phyloP scores from a whole-genome alignment of 2,329 filamentous ascomycete species.

The Colletotrichum sidae region DNA sequence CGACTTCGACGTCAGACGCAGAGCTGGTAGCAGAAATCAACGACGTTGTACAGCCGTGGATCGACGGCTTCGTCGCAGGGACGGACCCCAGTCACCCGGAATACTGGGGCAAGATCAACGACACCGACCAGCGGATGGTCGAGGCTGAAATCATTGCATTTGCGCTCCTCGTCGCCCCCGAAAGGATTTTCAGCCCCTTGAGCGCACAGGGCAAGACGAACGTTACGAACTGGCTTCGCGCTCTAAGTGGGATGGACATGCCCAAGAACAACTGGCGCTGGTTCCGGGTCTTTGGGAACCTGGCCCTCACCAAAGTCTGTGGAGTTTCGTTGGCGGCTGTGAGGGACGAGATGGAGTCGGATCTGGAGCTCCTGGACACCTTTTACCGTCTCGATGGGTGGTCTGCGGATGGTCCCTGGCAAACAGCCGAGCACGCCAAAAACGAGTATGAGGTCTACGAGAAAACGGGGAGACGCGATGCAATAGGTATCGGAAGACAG shows the following conservation, averaged over 20 bases:
- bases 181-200: slow-evolving; percentile 47
- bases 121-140: slow-evolving; percentile 65
- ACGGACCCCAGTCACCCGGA: slow-evolving; percentile 48
- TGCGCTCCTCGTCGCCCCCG: slow-evolving; percentile 57
- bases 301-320: slow-evolving; percentile 56
- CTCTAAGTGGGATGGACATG: slow-evolving; percentile 57
- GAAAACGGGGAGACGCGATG: slow-evolving; percentile 40
- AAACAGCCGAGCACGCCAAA: slow-evolving; percentile 40
- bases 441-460: slow-evolving; percentile 31
- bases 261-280: slow-evolving; percentile 64
- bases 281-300: slow-evolving; percentile 63
- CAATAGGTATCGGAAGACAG: slow-evolving; percentile 47
- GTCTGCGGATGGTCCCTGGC: slow-evolving; percentile 60
- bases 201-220: slow-evolving; percentile 46
- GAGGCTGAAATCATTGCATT: slow-evolving; percentile 64
- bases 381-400: slow-evolving; percentile 60
- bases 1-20: slow-evolving; percentile 18
- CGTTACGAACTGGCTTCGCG: slow-evolving; percentile 53
- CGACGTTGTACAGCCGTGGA: slow-evolving; percentile 44
- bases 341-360: slow-evolving; percentile 50
- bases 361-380: slow-evolving; percentile 56
- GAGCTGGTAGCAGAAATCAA: slow-evolving; percentile 3
- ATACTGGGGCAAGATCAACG: slow-evolving; percentile 60
- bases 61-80: slow-evolving; percentile 46
- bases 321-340: slow-evolving; percentile 50